These are phyloP conservation scores for Mortierella sp. DNA, from an alignment of 371 early-diverging fungal genomes.

Conservation along the genomic window DNA sequence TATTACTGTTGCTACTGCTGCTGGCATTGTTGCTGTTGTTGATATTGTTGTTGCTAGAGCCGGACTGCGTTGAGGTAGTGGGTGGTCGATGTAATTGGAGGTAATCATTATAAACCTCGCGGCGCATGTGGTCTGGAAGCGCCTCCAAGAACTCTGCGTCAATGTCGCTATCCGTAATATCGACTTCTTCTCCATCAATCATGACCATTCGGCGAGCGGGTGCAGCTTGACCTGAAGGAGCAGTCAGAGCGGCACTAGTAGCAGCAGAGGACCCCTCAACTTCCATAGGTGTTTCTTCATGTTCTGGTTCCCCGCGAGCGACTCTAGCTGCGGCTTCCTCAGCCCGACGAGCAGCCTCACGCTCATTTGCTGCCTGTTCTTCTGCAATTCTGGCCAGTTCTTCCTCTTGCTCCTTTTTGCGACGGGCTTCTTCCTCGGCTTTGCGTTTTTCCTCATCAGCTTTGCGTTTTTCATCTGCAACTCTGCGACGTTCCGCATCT, in stretches of 20 bases:
- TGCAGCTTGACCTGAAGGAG: conserved; percentile 49
- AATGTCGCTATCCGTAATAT: conserved; percentile 96
- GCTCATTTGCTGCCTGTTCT: conserved; percentile 41
- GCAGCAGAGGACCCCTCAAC: conserved; percentile 49
- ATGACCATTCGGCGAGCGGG: conserved; percentile 59
- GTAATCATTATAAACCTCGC: conserved; percentile 91
- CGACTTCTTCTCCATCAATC: conserved; percentile 80
- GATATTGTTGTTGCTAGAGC: not conserved
- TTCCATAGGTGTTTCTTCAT: conserved; percentile 57
- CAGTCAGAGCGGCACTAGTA: conserved; percentile 32
- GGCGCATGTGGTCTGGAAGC: conserved; percentile 93
- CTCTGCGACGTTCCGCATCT: conserved; percentile 60
- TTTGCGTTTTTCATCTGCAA: conserved; percentile 64
- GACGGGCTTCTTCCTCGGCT: conserved; percentile 63
- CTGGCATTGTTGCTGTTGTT: conserved; percentile 1
- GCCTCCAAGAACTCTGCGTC: conserved; percentile 96
- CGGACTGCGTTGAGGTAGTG: conserved; percentile 25
- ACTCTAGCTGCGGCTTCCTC: conserved; percentile 34
- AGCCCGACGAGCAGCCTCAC: conserved; percentile 29
- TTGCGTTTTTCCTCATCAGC: conserved; percentile 61
- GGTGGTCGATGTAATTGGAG: conserved; percentile 65
- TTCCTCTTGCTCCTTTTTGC: conserved; percentile 52
- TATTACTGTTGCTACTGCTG: conserved; percentile 18
- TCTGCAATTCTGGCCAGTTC: conserved; percentile 27
- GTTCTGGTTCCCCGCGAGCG: conserved; percentile 49